A percentile compares a stretch with the other conserved stretches of the same genome.
These are phyloP conservation scores for Psilocybe sp. DNA, from an alignment of 768 basidiomycete genomes.

Conservation along the genomic window DNA sequence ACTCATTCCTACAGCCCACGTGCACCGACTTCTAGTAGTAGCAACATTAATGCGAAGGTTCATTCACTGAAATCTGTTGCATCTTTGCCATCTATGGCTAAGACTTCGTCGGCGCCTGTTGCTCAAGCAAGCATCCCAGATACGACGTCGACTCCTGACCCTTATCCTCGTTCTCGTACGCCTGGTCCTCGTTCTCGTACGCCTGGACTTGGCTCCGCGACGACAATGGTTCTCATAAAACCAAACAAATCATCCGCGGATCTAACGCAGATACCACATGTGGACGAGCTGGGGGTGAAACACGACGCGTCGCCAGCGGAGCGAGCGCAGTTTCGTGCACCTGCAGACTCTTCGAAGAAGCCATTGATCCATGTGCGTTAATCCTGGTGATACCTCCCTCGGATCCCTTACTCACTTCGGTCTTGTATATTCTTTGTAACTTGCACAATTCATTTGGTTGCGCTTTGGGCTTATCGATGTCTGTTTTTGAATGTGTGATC, in stretches of 20 bases:
- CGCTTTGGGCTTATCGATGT: slow-evolving; percentile 24
- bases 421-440: slow-evolving; percentile 24
- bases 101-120: slow-evolving; percentile 16
- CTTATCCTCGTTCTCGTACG: slow-evolving; percentile 26
- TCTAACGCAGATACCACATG: slow-evolving; percentile 40
- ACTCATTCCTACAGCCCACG: not conserved
- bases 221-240: slow-evolving; percentile 68
- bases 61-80: slow-evolving; percentile 31
- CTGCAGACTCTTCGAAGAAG: slow-evolving; percentile 47
- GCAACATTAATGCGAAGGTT: not conserved
- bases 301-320: slow-evolving; percentile 16
- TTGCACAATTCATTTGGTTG: slow-evolving; percentile 24
- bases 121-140: slow-evolving; percentile 14
- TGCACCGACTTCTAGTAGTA: not conserved
- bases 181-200: slow-evolving; percentile 33
- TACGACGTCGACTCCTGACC: slow-evolving; percentile 16
- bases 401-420: slow-evolving; percentile 44
- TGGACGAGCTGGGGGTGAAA: slow-evolving; percentile 50
- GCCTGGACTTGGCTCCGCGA: slow-evolving; percentile 63
- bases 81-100: slow-evolving; percentile 37
- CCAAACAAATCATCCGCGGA: slow-evolving; percentile 47
- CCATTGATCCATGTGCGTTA: slow-evolving; percentile 87
- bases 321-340: slow-evolving; percentile 16
- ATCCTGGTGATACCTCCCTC: slow-evolving; percentile 56
- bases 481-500: slow-evolving; percentile 18